Conservation (phyloP, 2,329 filamentous ascomycete genomes). For the Colletotrichum higginsianum region DNA sequence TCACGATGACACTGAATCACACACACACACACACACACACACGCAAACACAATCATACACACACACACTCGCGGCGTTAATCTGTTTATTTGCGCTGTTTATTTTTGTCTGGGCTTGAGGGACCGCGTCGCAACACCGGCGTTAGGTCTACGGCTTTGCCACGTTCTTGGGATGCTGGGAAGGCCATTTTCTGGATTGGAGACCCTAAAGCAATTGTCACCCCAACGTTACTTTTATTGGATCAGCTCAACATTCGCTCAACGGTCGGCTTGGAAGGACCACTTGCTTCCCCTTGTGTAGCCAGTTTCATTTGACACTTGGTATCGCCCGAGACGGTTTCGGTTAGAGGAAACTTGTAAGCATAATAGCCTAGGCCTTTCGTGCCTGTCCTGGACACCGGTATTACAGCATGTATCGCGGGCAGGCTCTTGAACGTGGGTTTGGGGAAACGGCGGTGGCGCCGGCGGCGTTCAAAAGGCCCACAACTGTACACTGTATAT, state of each 20-base stretch:
- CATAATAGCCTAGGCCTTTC: conserved; percentile 16
- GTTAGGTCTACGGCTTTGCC: background rate
- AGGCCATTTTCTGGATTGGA: background rate
- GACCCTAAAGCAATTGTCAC: background rate
- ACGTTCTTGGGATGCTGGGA: conserved; percentile 9
- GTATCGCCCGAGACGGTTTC: conserved; percentile 3
- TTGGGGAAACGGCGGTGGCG: background rate
- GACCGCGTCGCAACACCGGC: background rate
- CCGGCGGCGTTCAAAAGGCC: conserved; percentile 22
- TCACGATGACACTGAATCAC: background rate
- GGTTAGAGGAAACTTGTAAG: conserved; percentile 6
- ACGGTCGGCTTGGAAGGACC: background rate
- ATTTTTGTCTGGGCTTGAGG: background rate
- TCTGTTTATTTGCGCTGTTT: conserved; percentile 28
- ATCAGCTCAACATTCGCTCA: conserved; percentile 6
- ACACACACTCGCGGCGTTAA: conserved; percentile 27
- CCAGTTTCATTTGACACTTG: conserved; percentile 17
- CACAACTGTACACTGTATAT: conserved; percentile 36
- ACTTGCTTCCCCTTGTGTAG: conserved; percentile 6
- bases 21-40: no score
- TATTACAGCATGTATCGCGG: background rate
- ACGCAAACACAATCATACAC: background rate
- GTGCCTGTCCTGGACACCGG: conserved; percentile 10
- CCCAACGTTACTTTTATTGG: background rate
- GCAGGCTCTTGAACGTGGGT: background rate